These are phyloP conservation scores for Prunus dulcis DNA, from an alignment of 306 rosid species.

Conservation along the genomic window DNA sequence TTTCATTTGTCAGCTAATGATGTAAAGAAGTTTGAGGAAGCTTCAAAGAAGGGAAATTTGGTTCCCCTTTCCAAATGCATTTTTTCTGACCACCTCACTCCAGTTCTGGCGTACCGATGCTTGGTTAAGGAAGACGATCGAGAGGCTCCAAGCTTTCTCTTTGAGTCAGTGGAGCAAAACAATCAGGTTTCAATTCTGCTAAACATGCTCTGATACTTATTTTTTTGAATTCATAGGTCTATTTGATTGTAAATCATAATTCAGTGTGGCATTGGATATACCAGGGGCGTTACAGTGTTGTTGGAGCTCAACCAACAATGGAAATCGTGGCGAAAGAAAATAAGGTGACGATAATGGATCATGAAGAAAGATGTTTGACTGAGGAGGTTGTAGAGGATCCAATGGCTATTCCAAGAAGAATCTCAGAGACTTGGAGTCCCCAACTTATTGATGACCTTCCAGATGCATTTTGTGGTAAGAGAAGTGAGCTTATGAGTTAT, in stretches of 20 bases:
- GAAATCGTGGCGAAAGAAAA: conserved; percentile 82
- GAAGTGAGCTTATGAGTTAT: neutral
- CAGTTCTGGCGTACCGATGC: conserved; percentile 67
- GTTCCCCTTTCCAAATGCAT: conserved; percentile 60
- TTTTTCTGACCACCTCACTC: conserved; percentile 79
- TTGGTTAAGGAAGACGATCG: conserved; percentile 66
- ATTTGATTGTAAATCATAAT: neutral
- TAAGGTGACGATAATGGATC: conserved; percentile 63
- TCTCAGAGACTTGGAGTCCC: conserved; percentile 71
- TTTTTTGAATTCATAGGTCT: conserved; percentile 4
- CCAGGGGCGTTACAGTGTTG: conserved; percentile 79
- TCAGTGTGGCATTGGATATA: conserved; percentile 21
- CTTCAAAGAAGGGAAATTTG: conserved; percentile 55
- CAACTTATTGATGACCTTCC: conserved; percentile 57
- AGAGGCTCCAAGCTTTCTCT: conserved; percentile 85
- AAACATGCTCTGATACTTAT: conserved; percentile 9
- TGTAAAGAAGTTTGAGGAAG: conserved; percentile 47
- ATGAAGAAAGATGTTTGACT: conserved; percentile 42
- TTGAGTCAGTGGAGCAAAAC: conserved; percentile 73
- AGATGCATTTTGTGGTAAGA: conserved; percentile 76
- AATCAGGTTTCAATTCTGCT: conserved; percentile 27
- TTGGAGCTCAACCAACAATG: conserved; percentile 74
- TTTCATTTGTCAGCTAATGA: conserved; percentile 34
- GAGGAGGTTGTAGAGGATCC: conserved; percentile 69
- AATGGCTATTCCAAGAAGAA: conserved; percentile 48